These are phyloP conservation scores for Ceratobasidium sp. DNA, from an alignment of 1,284 basidiomycete genomes.

Conservation along the genomic window DNA sequence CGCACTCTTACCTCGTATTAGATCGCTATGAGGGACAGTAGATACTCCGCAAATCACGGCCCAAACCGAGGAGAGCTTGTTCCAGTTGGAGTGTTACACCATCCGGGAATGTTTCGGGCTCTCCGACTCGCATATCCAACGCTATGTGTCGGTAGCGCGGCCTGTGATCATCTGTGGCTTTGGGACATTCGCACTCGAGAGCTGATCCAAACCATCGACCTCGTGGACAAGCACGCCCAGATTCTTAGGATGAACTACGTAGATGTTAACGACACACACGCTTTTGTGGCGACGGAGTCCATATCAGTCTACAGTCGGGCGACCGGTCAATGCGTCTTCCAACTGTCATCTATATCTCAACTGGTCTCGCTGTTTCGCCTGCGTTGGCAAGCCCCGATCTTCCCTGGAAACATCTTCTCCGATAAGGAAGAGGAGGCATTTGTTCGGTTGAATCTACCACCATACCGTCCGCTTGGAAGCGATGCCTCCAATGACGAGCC, in stretches of 20 bases:
- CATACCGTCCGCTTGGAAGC: not conserved
- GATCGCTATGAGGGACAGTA: not conserved
- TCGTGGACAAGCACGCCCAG: not conserved
- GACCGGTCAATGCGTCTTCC: constrained; percentile 37
- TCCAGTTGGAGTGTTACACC: constrained; percentile 20
- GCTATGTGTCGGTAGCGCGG: constrained; percentile 24
- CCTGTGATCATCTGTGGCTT: constrained; percentile 24
- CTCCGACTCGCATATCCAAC: constrained; percentile 32
- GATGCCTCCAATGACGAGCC: not conserved
- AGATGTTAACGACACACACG: constrained; percentile 37
- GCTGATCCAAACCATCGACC: constrained; percentile 27
- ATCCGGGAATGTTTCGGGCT: constrained; percentile 6
- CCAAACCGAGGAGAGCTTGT: constrained; percentile 26
- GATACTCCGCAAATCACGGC: not conserved
- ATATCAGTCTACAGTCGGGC: constrained; percentile 35
- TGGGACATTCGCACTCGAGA: constrained; percentile 36
- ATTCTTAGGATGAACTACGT: constrained; percentile 21
- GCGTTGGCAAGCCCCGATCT: not conserved
- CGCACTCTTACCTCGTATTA: not conserved
- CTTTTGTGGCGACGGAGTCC: constrained; percentile 17
- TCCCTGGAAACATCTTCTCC: too few relatives aligned
- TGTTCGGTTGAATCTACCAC: not conserved
- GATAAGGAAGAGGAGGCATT: not conserved
- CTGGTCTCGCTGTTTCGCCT: not conserved
- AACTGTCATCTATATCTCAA: not conserved